Percentiles rank a stretch among this genome's conserved stretches.
phyloP scores from a whole-genome alignment of 2,329 filamentous ascomycete species.

The Penicillium sp. region DNA sequence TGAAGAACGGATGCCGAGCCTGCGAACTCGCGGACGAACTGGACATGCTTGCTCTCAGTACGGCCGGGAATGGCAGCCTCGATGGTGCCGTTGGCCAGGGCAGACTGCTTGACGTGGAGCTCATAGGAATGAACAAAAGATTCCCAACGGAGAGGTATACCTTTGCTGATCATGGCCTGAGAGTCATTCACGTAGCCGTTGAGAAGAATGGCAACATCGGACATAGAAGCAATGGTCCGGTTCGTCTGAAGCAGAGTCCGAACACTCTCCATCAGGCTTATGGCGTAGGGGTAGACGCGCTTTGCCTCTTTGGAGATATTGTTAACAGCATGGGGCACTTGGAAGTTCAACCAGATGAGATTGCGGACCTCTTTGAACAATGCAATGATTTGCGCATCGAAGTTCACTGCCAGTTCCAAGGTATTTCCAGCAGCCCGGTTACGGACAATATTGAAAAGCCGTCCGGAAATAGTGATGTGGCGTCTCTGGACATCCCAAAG shows the following conservation, averaged over 20 bases:
- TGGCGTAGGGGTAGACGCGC: slow-evolving; percentile 93
- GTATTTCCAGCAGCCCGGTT: slow-evolving; percentile 88
- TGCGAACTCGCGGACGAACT: slow-evolving; percentile 93
- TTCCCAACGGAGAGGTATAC: slow-evolving; percentile 90
- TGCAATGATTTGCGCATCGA: slow-evolving; percentile 94
- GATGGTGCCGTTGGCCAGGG: slow-evolving; percentile 58
- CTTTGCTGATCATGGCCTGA: slow-evolving; percentile 77
- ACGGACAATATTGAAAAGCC: slow-evolving; percentile 83
- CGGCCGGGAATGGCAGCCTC: slow-evolving; percentile 57
- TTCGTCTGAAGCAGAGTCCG: slow-evolving; percentile 86
- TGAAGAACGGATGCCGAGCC: slow-evolving; percentile 83
- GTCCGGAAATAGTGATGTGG: slow-evolving; percentile 86
- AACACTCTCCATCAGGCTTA: slow-evolving; percentile 98
- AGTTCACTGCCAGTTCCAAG: slow-evolving; percentile 88
- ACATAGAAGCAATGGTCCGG: slow-evolving; percentile 78
- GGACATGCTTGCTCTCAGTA: slow-evolving; percentile 86
- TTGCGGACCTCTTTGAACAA: slow-evolving; percentile 99
- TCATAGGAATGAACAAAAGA: slow-evolving; percentile 98
- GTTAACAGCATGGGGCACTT: slow-evolving; percentile 88
- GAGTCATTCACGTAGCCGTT: slow-evolving; percentile 91
- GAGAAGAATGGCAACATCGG: slow-evolving; percentile 79
- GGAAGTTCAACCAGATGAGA: slow-evolving; percentile 89
- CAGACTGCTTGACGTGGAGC: slow-evolving; percentile 69
- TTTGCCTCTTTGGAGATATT: slow-evolving; percentile 99
- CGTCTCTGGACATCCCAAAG: slow-evolving; percentile 82